These are phyloP conservation scores for Dillenia turbinata DNA, from an alignment of 164 flowering plant species.

Conservation along the genomic window DNA sequence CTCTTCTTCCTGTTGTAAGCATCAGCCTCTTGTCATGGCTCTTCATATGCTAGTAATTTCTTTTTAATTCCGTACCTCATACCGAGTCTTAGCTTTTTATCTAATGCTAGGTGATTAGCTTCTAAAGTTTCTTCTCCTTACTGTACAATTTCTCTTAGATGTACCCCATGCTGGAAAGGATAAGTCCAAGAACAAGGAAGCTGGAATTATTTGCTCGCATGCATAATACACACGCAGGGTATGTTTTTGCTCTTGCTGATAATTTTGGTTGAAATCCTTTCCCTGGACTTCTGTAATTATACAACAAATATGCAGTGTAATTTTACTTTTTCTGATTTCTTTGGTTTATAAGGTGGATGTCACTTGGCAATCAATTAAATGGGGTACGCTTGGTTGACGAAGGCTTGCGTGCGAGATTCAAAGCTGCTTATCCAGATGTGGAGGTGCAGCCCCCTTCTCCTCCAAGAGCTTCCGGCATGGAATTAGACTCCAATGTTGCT, in stretches of 20 bases:
- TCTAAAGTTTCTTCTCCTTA: no score
- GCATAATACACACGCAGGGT: slow-evolving; percentile 99
- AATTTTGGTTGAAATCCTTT: neutral
- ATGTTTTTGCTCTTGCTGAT: slow-evolving; percentile 12
- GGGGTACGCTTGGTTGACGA: slow-evolving; percentile 90
- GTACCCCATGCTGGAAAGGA: slow-evolving; percentile 98
- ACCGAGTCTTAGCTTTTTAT: no score
- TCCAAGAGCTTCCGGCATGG: slow-evolving; percentile 76
- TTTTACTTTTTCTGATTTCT: no score
- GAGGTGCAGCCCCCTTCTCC: slow-evolving; percentile 93
- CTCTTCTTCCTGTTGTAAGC: neutral
- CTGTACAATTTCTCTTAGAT: slow-evolving; percentile 44
- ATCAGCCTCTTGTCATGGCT: neutral
- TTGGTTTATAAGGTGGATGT: slow-evolving; percentile 68
- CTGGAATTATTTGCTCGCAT: slow-evolving; percentile 97
- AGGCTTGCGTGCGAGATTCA: slow-evolving; percentile 89
- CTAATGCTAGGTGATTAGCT: neutral
- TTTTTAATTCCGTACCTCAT: neutral
- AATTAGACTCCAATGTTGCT: slow-evolving; percentile 46
- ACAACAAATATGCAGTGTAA: no score
- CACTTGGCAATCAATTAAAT: slow-evolving; percentile 86
- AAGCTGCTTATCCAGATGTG: slow-evolving; percentile 96
- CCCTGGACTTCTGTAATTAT: no score
- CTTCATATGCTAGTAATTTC: no score
- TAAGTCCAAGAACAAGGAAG: slow-evolving; percentile 96